Conservation (phyloP, 2,329 filamentous ascomycete genomes). For the Chaetomium strumarium region DNA sequence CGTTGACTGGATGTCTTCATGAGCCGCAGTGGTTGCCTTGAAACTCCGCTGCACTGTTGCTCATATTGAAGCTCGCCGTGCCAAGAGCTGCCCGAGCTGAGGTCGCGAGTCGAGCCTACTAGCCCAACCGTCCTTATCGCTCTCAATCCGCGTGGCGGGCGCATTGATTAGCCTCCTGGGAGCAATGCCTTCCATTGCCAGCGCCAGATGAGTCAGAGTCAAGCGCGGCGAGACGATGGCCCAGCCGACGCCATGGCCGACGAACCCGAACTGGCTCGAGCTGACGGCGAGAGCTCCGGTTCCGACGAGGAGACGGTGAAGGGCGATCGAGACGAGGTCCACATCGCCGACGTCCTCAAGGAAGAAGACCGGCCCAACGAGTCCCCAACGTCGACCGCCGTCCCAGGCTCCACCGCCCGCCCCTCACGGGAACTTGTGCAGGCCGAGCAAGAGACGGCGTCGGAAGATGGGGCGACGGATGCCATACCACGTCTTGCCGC, state of each 20-base stretch:
- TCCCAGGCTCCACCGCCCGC: conserved; percentile 35
- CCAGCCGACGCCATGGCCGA: conserved; percentile 45
- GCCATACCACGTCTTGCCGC: conserved; percentile 49
- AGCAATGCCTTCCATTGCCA: conserved; percentile 29
- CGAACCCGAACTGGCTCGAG: conserved; percentile 39
- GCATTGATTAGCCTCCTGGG: not conserved
- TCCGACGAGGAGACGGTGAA: conserved; percentile 40
- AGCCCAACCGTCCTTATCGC: not conserved
- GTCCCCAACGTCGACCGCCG: conserved; percentile 23
- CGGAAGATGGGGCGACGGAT: conserved; percentile 50
- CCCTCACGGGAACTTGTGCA: conserved; percentile 42
- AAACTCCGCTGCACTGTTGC: not conserved
- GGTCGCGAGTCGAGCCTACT: not conserved
- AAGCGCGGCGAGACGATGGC: conserved; percentile 56
- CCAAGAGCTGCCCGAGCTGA: not conserved
- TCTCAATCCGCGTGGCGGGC: conserved; percentile 22
- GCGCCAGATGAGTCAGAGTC: conserved; percentile 64
- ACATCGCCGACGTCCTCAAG: conserved; percentile 32
- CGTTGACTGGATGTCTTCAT: not conserved
- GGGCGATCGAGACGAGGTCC: conserved; percentile 32
- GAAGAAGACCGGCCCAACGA: conserved; percentile 30
- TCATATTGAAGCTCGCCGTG: not conserved
- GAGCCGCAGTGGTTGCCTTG: not conserved
- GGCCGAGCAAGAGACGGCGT: conserved; percentile 39
- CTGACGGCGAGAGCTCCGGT: conserved; percentile 35